phyloP scores from a whole-genome alignment of 345 rosid genomes.

The Citrus hindsii region DNA sequence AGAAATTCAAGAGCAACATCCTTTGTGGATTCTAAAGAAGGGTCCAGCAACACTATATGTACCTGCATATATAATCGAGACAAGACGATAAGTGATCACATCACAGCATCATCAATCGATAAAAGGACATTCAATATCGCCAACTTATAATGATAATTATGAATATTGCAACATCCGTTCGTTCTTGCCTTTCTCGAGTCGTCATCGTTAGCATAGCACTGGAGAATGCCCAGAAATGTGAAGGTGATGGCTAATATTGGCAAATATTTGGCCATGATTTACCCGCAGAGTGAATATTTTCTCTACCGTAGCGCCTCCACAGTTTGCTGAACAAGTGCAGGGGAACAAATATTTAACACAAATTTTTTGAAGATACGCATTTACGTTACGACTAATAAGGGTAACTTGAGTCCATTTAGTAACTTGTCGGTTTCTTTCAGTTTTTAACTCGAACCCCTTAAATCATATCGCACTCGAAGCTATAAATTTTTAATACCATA shows the following conservation, averaged over 20 bases:
- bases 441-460: no score
- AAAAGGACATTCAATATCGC: neutral
- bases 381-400: no score
- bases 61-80: neutral
- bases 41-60: neutral
- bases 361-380: neutral
- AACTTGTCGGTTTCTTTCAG: no score
- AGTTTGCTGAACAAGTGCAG: neutral
- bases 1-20: neutral
- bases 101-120: neutral
- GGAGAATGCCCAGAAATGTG: neutral
- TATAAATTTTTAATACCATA: no score
- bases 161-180: neutral
- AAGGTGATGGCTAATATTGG: neutral
- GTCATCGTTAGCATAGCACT: neutral
- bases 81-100: neutral
- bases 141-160: neutral
- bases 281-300: neutral
- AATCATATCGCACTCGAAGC: no score
- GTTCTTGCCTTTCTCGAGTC: neutral
- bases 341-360: neutral
- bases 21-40: neutral
- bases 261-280: neutral
- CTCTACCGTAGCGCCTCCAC: neutral
- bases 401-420: no score